phyloP scores from a whole-genome alignment of 306 rosid species.

The Betula pendula region DNA sequence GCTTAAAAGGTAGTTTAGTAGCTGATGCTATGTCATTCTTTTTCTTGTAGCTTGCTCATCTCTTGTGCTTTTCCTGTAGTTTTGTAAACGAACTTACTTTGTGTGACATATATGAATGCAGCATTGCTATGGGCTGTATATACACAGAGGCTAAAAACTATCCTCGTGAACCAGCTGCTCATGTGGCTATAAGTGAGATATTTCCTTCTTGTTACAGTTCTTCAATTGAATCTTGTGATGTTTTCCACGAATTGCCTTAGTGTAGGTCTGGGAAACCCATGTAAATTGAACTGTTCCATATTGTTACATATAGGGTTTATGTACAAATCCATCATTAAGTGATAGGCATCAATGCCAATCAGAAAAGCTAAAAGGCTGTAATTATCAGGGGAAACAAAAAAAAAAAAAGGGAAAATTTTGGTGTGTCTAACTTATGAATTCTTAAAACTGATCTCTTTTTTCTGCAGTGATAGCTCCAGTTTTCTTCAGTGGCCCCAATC shows the following conservation, averaged over 20 bases:
- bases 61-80: constrained; percentile 22
- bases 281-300: constrained; percentile 15
- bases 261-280: constrained; percentile 19
- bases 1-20: constrained; percentile 62
- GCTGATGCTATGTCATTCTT: constrained; percentile 23
- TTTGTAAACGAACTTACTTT: constrained; percentile 25
- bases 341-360: constrained; percentile 13
- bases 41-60: constrained; percentile 21
- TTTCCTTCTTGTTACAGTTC: constrained; percentile 28
- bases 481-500: neutral
- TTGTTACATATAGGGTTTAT: constrained; percentile 14
- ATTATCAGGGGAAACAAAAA: constrained; percentile 5
- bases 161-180: constrained; percentile 99
- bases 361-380: constrained; percentile 13
- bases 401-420: neutral
- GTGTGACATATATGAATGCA: constrained; percentile 41
- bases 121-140: constrained; percentile 94
- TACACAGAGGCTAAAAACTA: constrained; percentile 90
- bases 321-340: constrained; percentile 14
- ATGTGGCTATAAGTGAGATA: constrained; percentile 94
- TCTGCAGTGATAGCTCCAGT: neutral
- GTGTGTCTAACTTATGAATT: constrained; percentile 7
- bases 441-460: constrained; percentile 4
- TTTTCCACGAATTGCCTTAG: constrained; percentile 21
- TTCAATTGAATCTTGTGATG: constrained; percentile 19